Conservation (phyloP, 1,284 basidiomycete genomes). For the Pisolithus thermaeus region DNA sequence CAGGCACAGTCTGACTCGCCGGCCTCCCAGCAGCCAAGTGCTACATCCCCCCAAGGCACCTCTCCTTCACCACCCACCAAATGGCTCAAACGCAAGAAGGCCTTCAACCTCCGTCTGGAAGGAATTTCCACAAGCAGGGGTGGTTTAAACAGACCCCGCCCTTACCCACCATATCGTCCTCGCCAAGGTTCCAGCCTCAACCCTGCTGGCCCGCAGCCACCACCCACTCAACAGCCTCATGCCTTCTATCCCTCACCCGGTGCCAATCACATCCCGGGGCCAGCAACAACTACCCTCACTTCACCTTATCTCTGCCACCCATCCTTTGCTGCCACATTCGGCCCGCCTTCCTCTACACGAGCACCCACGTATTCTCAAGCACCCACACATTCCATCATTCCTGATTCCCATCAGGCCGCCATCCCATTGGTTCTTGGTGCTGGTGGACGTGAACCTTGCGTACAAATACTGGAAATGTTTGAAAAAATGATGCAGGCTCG, state of each 20-base stretch:
- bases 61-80: slow-evolving; percentile 29
- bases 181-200: slow-evolving; percentile 28
- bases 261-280: slow-evolving; percentile 8
- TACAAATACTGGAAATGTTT: slow-evolving; percentile 61
- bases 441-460: slow-evolving; percentile 34
- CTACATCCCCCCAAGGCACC: slow-evolving; percentile 19
- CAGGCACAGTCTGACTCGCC: slow-evolving; percentile 1
- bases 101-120: slow-evolving; percentile 42
- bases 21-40: slow-evolving; percentile 10
- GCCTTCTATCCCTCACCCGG: slow-evolving; percentile 25
- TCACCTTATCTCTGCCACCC: slow-evolving; percentile 27
- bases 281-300: slow-evolving; percentile 17
- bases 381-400: background rate
- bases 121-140: slow-evolving; percentile 34
- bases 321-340: slow-evolving; percentile 17
- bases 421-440: slow-evolving; percentile 22
- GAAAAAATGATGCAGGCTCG: slow-evolving; percentile 65
- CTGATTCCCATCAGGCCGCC: background rate
- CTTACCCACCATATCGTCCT: slow-evolving; percentile 24
- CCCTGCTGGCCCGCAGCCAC: slow-evolving; percentile 11
- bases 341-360: slow-evolving; percentile 7
- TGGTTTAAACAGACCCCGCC: slow-evolving; percentile 23
- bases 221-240: slow-evolving; percentile 12
- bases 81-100: slow-evolving; percentile 41
- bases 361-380: slow-evolving; percentile 5